Conservation (phyloP, 495 filamentous ascomycete species). For the Penicillium angulare region DNA sequence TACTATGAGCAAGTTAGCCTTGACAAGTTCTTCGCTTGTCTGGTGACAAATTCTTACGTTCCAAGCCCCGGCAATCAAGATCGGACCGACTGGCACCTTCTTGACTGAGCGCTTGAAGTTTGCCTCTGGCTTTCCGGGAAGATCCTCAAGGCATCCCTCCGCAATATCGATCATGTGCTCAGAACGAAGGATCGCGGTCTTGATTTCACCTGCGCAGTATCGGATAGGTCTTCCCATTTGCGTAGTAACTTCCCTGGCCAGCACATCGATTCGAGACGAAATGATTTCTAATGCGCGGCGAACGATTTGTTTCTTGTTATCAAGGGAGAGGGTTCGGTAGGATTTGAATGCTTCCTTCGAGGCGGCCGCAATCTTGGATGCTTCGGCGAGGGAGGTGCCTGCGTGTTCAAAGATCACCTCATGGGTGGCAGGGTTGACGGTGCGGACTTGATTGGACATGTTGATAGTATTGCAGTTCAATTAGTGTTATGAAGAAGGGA, state of each 20-base stretch:
- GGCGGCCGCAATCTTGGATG: constrained; percentile 60
- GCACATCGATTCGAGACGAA: constrained; percentile 64
- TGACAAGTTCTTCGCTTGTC: neutral
- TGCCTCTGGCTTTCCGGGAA: constrained; percentile 75
- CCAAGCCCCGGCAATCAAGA: constrained; percentile 89
- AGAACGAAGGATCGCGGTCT: constrained; percentile 76
- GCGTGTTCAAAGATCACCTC: constrained; percentile 77
- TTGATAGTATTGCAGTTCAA: too few relatives aligned
- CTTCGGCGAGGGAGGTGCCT: constrained; percentile 66
- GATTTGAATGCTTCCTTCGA: constrained; percentile 70
- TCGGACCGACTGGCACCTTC: constrained; percentile 80
- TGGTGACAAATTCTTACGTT: constrained; percentile 60
- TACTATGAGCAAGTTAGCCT: constrained; percentile 55
- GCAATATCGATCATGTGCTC: constrained; percentile 84
- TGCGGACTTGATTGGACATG: constrained; percentile 84
- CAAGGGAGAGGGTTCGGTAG: constrained; percentile 62
- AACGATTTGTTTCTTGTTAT: constrained; percentile 73
- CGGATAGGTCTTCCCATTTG: constrained; percentile 95
- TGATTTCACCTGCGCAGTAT: constrained; percentile 78
- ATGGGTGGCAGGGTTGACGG: constrained; percentile 84
- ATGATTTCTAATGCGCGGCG: constrained; percentile 73
- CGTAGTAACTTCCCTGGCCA: constrained; percentile 78
- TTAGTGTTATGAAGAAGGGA: neutral
- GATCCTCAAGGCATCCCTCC: constrained; percentile 57
- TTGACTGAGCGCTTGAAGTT: constrained; percentile 88